Base-by-base conservation (phyloP, 2,329 filamentous ascomycete species). In the Monosporascus cannonballus region DNA sequence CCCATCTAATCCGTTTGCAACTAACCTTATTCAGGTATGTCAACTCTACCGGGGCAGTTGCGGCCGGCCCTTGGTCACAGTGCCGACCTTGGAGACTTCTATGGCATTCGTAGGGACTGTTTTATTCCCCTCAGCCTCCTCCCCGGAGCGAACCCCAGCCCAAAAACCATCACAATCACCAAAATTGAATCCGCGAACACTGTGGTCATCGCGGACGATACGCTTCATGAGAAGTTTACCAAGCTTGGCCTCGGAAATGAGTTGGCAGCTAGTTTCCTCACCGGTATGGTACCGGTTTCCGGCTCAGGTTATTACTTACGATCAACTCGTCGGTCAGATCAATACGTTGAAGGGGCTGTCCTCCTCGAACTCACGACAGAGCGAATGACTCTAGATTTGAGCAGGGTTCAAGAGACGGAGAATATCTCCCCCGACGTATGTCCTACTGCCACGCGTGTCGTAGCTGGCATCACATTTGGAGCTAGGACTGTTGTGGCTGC, bases 21-120 rank as follows among this genome's bases (percentile, higher is more conserved):
- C 17, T n/a, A 41, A n/a, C 38, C 17, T n/a, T 20, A 5, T n/a
- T 11, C 38, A 42, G 20, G 14, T 15, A 52, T 52, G 50, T n/a
- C 50, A 18, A 37, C 15, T 38, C 38, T 20, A n/a, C 18, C 27
- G 2, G 25, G 25, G 15, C 17, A 48, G 46, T 20, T 39, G 14
- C 51, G 53, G n/a, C 50, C 53, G 6, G 51, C 51, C 3, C 27
- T 55, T n/a, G 53, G 53, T 8, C 48, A 55, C 24, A n/a, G 27
- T 3, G 45, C 48, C 18, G 44, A 52, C 37, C 18, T 55, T 9
- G 51, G 53, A 17, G 25, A 42, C 6, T 44, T 55, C 15, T 55
- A 55, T 39, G 44, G 53, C 38, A 37, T 25, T 20, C 36, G 27
- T 34, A 53, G 27, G 20, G 48, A 52, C 34, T 25, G 48, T 5